Evolutionary conservation across 2,329 filamentous ascomycete genomes (phyloP), one percentile per base, ranked within the genome.

Genomic region (Scytalidium lignicola): DNA sequence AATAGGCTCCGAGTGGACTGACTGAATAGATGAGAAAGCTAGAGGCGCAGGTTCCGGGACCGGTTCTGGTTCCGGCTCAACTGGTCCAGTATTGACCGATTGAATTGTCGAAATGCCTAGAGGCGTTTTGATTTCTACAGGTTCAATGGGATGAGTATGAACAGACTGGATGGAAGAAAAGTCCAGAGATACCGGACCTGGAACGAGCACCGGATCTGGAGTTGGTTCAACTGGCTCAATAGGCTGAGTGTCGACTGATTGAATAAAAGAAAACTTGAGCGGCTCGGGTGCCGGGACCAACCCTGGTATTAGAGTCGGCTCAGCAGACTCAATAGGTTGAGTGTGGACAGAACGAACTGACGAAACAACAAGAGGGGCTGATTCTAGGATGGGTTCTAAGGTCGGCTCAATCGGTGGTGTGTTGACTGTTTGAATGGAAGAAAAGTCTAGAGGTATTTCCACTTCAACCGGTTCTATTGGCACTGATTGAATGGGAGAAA

Each of bases 401-500:
- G 44, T 26, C 19, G 28, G 20, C n/a, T 43, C 29, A 23, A 51
- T 37, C n/a, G 32, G 32, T 37, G 6, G 32, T n/a, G 15, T n/a
- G 32, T 37, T 5, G 32, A 37, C 32, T 37, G 26, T 7, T 28
- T 28, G 44, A 18, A 46, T 18, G 17, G 50, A 48, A 28, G 51
- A 47, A 20, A 48, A 41, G 28, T 56, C 51, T 8, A 32, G 43
- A 19, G 13, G 40, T 28, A 28, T 13, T 13, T 13, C 13, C 13
- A 28, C 19, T 28, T 26, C 43, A 17, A 26, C 39, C 19, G 47
- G 75, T 43, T 71, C 68, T 3, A 71, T 76, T 47, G 74, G 70
- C 7, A 76, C 61, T 3, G 72, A 70, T 49, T 70, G 67, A 40
- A 79, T 68, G 1, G 66, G 55, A 2, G 75, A 75, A 56, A 77